phyloP scores from a whole-genome alignment of 2,329 filamentous ascomycete species.

The Aspergillus neoniger region DNA sequence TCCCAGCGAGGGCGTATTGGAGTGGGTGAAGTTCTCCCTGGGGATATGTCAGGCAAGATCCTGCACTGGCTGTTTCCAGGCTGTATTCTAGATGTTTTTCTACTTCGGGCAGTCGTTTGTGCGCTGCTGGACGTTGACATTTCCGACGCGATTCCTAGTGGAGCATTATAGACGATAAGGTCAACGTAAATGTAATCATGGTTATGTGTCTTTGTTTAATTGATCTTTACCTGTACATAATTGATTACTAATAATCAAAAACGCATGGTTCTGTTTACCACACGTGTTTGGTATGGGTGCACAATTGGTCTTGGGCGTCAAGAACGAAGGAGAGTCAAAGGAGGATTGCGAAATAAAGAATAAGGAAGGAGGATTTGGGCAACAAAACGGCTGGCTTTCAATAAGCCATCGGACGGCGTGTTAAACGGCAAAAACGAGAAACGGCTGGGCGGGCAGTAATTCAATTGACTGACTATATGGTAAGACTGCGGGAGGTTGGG shows the following conservation, averaged over 20 bases:
- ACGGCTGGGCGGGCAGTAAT: too few species aligned
- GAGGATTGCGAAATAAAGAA: too few species aligned
- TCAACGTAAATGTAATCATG: conserved; percentile 25
- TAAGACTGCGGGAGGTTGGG: neutral
- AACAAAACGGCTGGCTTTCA: too few species aligned
- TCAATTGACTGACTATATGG: too few species aligned
- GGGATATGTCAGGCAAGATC: conserved; percentile 7
- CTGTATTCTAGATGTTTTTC: conserved; percentile 24
- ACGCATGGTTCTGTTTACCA: neutral
- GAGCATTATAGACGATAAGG: conserved; percentile 22
- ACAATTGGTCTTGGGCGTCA: too few species aligned
- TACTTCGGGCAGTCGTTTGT: conserved; percentile 6
- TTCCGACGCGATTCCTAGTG: conserved; percentile 11
- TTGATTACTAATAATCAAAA: conserved; percentile 6
- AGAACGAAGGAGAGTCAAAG: neutral
- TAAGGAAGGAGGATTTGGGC: too few species aligned
- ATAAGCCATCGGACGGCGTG: too few species aligned
- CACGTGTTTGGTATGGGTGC: too few species aligned
- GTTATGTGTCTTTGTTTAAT: conserved; percentile 14
- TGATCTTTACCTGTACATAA: conserved; percentile 10
- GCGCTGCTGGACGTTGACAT: conserved; percentile 1
- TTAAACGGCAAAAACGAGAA: too few species aligned
- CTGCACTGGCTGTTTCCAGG: conserved; percentile 12
- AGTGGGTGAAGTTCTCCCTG: conserved; percentile 15
- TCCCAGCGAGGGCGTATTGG: conserved; percentile 17